phyloP scores from a whole-genome alignment of 768 basidiomycete species.

The Tulasnella sp. region DNA sequence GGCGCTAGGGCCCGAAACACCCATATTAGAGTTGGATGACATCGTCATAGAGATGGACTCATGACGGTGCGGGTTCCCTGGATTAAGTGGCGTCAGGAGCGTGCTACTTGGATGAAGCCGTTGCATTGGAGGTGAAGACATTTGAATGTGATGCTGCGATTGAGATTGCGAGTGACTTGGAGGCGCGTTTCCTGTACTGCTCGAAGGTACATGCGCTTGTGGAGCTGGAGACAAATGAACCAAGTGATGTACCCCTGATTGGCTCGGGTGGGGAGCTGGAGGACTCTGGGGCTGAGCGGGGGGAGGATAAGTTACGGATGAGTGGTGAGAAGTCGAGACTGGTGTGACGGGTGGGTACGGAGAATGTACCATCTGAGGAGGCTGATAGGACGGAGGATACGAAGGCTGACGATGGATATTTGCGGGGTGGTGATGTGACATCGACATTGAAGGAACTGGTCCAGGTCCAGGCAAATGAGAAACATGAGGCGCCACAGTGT shows the following conservation, averaged over 20 bases:
- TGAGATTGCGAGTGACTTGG: neutral
- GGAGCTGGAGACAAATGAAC: neutral
- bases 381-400: neutral
- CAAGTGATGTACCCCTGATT: neutral
- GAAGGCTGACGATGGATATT: neutral
- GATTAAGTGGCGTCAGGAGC: constrained; percentile 10
- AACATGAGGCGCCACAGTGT: constrained; percentile 6
- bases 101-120: constrained; percentile 8
- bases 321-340: neutral
- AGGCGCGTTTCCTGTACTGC: neutral
- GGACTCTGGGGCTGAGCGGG: neutral
- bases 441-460: neutral
- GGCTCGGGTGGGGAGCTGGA: neutral
- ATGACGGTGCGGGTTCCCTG: constrained; percentile 5
- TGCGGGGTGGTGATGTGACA: neutral
- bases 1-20: neutral
- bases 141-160: constrained; percentile 1
- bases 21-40: neutral
- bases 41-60: neutral
- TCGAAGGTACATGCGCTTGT: neutral
- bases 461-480: constrained; percentile 11
- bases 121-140: constrained; percentile 7
- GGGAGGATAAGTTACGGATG: neutral
- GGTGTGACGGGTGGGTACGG: neutral
- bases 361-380: neutral